Evolutionary conservation across 495 filamentous ascomycete species (phyloP).

Genomic region (Penicillium tannophilum): DNA sequence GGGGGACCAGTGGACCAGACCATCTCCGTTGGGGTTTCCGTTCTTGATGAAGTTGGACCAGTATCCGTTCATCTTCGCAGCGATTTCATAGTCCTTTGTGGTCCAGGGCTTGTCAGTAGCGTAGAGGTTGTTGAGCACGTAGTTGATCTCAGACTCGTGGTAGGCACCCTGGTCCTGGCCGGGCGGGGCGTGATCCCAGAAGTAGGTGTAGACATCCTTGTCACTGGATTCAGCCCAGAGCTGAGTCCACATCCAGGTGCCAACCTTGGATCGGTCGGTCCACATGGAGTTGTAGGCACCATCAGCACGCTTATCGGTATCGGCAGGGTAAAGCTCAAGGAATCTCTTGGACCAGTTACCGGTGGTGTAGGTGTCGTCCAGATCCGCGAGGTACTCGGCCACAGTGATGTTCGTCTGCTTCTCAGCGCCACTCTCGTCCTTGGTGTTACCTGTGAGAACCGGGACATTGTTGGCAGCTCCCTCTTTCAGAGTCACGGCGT

Average conservation of each 20-base stretch:
- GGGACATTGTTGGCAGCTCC: conserved; percentile 16
- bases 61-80: conserved; percentile 18
- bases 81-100: conserved; percentile 18
- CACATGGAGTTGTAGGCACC: conserved; percentile 2
- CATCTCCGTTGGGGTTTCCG: conserved; percentile 7
- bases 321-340: conserved; percentile 20
- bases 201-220: conserved; percentile 1
- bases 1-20: conserved; percentile 6
- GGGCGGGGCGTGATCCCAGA: conserved; percentile 10
- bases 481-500: conserved; percentile 9
- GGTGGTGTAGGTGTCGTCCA: conserved; percentile 8
- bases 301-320: conserved; percentile 8
- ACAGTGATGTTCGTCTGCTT: neutral
- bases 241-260: conserved; percentile 9
- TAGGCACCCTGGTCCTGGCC: conserved; percentile 20
- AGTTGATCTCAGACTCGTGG: conserved; percentile 25
- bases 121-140: conserved; percentile 24
- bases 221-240: conserved; percentile 1
- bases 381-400: conserved; percentile 11
- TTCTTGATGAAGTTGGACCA: conserved; percentile 29
- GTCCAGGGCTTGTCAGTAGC: conserved; percentile 19
- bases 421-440: conserved; percentile 14
- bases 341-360: conserved; percentile 4
- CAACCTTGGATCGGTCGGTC: conserved; percentile 7
- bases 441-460: conserved; percentile 24